Evolutionary conservation across 2,329 filamentous ascomycete species (phyloP).

Genomic region (Aspergillus sergii): DNA sequence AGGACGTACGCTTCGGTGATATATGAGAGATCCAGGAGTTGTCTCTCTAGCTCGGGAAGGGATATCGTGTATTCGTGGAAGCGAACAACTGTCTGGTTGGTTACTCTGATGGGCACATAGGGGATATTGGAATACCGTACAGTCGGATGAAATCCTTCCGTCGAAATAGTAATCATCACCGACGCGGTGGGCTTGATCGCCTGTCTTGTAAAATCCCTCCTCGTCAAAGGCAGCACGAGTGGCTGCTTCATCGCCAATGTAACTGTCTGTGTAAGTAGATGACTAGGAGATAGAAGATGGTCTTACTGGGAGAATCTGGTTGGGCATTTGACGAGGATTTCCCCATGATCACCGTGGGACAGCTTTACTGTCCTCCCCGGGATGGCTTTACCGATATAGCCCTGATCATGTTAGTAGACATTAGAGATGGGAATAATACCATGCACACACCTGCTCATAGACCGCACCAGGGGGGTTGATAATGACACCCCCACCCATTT

Average conservation of each 20-base stretch:
- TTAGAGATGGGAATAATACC: background rate
- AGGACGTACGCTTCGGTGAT: background rate
- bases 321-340: background rate
- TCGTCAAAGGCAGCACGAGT: background rate
- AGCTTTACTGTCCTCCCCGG: background rate
- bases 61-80: background rate
- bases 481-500: background rate
- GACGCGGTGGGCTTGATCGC: background rate
- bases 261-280: background rate
- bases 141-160: background rate
- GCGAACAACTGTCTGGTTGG: background rate
- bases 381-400: background rate
- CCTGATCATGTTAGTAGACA: background rate
- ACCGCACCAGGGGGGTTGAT: background rate
- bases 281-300: no score
- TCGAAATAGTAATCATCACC: background rate
- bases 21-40: background rate
- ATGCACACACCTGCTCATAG: background rate
- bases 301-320: background rate
- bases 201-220: background rate
- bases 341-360: background rate
- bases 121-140: background rate
- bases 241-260: background rate
- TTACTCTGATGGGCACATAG: background rate
- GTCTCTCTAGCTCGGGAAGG: background rate